These are phyloP conservation scores for Pestalotiopsis sp. DNA, from an alignment of 2,329 filamentous ascomycete species.

Conservation along the genomic window DNA sequence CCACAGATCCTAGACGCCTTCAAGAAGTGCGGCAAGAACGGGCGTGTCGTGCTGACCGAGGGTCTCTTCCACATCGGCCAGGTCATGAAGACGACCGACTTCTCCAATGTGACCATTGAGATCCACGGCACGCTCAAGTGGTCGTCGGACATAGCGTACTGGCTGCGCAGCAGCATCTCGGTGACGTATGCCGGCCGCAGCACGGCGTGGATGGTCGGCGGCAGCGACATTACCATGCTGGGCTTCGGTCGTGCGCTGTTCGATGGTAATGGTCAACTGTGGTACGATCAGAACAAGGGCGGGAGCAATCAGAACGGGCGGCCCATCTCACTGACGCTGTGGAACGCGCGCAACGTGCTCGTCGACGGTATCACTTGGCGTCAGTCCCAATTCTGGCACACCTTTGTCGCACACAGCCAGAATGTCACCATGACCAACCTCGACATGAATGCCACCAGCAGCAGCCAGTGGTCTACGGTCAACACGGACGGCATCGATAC, in stretches of 20 bases:
- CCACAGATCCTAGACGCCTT: slow-evolving; percentile 55
- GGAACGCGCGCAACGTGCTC: slow-evolving; percentile 46
- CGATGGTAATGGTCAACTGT: slow-evolving; percentile 46
- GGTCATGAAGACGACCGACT: slow-evolving; percentile 50
- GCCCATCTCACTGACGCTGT: slow-evolving; percentile 47
- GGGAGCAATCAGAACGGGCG: slow-evolving; percentile 45
- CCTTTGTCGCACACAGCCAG: slow-evolving; percentile 43
- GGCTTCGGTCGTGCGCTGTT: slow-evolving; percentile 51
- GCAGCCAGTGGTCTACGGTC: slow-evolving; percentile 45
- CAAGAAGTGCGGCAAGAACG: slow-evolving; percentile 48
- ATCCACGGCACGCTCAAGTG: slow-evolving; percentile 48
- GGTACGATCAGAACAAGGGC: slow-evolving; percentile 47
- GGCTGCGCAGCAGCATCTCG: slow-evolving; percentile 46
- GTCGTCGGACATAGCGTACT: slow-evolving; percentile 47
- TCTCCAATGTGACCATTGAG: slow-evolving; percentile 50
- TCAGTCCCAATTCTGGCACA: slow-evolving; percentile 53
- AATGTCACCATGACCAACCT: slow-evolving; percentile 56
- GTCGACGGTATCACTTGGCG: slow-evolving; percentile 47
- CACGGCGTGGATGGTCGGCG: slow-evolving; percentile 53
- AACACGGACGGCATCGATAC: slow-evolving; percentile 55
- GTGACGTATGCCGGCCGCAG: slow-evolving; percentile 53
- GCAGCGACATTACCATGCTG: slow-evolving; percentile 48
- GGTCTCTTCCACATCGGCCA: slow-evolving; percentile 50
- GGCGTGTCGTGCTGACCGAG: slow-evolving; percentile 52
- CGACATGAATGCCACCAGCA: slow-evolving; percentile 51